These are phyloP conservation scores for Populus euphratica DNA, from an alignment of 345 rosid genomes.

Conservation along the genomic window DNA sequence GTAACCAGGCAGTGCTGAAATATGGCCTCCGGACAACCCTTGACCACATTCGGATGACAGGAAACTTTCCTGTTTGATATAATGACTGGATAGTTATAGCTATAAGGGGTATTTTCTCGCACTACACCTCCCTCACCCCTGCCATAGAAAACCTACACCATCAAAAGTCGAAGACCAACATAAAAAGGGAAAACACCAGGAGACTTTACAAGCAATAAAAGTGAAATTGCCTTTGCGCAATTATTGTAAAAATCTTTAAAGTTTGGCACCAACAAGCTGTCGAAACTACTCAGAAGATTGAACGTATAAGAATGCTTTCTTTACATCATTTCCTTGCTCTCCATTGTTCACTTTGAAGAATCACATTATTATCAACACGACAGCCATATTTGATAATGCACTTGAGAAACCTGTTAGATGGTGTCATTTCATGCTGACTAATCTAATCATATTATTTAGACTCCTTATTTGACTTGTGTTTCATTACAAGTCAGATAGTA, in stretches of 20 bases:
- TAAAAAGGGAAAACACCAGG: not conserved
- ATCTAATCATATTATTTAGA: too few relatives aligned
- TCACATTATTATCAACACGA: too few relatives aligned
- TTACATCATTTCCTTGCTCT: not conserved
- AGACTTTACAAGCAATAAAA: not conserved
- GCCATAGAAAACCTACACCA: not conserved
- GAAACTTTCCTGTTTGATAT: conserved; percentile 65
- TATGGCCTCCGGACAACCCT: conserved; percentile 74
- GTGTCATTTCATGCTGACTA: too few relatives aligned
- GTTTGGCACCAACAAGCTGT: not conserved
- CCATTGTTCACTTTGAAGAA: not conserved
- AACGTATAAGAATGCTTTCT: not conserved
- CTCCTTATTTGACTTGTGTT: too few relatives aligned
- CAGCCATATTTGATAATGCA: too few relatives aligned
- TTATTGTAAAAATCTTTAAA: not conserved
- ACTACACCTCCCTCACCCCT: not conserved
- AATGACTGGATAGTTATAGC: not conserved
- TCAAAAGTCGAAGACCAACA: not conserved
- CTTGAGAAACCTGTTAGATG: too few relatives aligned
- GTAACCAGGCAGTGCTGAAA: conserved; percentile 61
- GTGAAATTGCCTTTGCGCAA: not conserved
- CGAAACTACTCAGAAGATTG: not conserved
- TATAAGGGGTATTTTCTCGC: not conserved
- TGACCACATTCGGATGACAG: conserved; percentile 80
- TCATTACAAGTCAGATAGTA: too few relatives aligned